Conservation (phyloP, 305 asterid genomes). For the Solanum aculeatissimum region DNA sequence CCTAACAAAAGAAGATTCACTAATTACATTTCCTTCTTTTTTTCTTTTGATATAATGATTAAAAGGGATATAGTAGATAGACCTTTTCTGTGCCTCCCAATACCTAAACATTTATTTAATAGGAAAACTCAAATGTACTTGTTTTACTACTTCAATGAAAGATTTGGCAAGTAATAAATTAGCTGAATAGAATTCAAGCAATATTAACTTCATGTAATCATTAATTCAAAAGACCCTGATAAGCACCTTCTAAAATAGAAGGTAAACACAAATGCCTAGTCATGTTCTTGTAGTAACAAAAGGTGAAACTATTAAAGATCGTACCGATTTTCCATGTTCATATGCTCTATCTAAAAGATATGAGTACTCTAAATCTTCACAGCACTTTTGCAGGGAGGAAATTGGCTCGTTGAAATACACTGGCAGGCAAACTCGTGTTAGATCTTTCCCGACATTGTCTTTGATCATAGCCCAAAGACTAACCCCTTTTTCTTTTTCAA, state of each 20-base stretch:
- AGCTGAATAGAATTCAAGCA: neutral
- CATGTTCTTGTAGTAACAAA: neutral
- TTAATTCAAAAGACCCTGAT: neutral
- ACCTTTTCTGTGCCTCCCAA: neutral
- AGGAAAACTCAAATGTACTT: neutral
- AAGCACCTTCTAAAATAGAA: neutral
- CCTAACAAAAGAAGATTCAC: neutral
- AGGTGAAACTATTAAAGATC: constrained; percentile 3
- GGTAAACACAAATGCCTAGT: neutral
- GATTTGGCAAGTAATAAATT: neutral
- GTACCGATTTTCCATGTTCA: constrained; percentile 82
- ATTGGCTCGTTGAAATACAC: constrained; percentile 93
- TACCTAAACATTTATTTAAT: neutral
- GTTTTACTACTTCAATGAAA: neutral
- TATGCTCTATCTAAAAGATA: constrained; percentile 82
- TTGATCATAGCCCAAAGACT: constrained; percentile 96
- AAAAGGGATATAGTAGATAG: neutral
- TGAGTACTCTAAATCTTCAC: constrained; percentile 88
- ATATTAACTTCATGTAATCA: neutral
- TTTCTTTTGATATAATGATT: neutral
- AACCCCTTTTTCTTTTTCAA: constrained; percentile 82
- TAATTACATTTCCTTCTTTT: neutral
- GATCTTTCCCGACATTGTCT: constrained; percentile 93
- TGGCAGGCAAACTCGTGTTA: constrained; percentile 87
- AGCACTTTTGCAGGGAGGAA: constrained; percentile 84